Evolutionary conservation across 257 asterid species (phyloP).

Genomic region (Parsonsia alboflavescens): DNA sequence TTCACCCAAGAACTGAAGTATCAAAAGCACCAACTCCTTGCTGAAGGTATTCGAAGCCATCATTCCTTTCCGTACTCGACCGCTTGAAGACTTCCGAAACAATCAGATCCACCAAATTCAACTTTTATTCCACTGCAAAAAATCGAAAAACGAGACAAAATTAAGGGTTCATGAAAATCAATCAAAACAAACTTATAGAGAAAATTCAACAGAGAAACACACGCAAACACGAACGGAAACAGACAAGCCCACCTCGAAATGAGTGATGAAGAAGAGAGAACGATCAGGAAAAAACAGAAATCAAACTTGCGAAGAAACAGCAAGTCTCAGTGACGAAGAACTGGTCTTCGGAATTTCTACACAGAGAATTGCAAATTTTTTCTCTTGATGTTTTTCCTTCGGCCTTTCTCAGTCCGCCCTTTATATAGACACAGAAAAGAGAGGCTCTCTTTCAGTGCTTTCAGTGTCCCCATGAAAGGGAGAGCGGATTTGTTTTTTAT

Average conservation of each 20-base stretch:
- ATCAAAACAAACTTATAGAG: slow-evolving; percentile 1
- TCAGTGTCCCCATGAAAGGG: not conserved
- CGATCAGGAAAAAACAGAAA: not conserved
- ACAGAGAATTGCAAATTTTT: not conserved
- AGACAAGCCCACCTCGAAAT: not conserved
- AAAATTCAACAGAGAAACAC: not conserved
- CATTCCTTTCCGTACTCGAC: slow-evolving; percentile 17
- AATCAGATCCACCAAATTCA: slow-evolving; percentile 32
- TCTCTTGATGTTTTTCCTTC: no score
- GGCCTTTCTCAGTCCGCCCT: not conserved
- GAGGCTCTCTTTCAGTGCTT: not conserved
- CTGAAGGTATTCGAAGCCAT: slow-evolving; percentile 45
- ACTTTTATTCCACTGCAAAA: slow-evolving; percentile 13
- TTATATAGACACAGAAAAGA: not conserved
- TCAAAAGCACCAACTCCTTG: slow-evolving; percentile 50
- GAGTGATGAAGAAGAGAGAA: no score
- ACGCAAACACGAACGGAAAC: not conserved
- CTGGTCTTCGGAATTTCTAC: not conserved
- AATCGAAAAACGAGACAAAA: slow-evolving; percentile 14
- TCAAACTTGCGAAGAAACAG: not conserved
- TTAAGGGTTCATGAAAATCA: slow-evolving; percentile 6
- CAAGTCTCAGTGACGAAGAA: not conserved
- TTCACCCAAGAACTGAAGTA: slow-evolving; percentile 58
- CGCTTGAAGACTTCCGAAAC: slow-evolving; percentile 20
- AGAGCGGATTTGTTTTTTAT: not conserved